Base-by-base conservation (phyloP, 768 basidiomycete genomes). In the Xerocomus spinulosus region DNA sequence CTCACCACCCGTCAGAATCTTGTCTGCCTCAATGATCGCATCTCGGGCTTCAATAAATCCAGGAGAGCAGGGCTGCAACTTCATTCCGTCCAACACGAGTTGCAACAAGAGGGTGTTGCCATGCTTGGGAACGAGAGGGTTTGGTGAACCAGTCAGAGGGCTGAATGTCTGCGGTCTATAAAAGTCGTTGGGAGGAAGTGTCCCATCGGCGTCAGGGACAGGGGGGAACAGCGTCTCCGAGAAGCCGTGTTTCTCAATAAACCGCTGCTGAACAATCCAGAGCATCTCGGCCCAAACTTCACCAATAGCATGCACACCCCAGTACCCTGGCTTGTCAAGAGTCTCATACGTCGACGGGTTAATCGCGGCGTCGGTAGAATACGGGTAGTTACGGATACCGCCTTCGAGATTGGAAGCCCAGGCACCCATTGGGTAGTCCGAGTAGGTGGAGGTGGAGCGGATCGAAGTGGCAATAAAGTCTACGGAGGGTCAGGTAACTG, bases 201-300 rank as follows among this genome's bases (percentile, higher is more conserved):
- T 80, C 9, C 88, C 85, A 59, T 87, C 74, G 13, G 70, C 77
- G 20, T 75, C 61, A 9, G 86, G 80, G 21, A 73, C 62, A 10
- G 93, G 93, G 23, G 92, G 94, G 81, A 87, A 92, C 36, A 96
- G 75, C 2, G 74, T 77, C 13, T 83, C 77, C 15, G 79, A 75
- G 76, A 80, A 95, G 0, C 91, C 92, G 63, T 96, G 82, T 68
- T 87, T 85, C 68, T 72, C 70, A 59, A 96, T 87, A 28, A 97
- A 69, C 20, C 74, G 68, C 59, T 92, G 80, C 17, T 80, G 76
- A 39, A 87, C 75, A 56, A 91, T 76, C 87, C 87, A 92, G 44
- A 92, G 83, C 21, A 91, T 84, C 73, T 92, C 70, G 5, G 93
- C 94, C 93, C 94, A 97, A 44, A 98, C 94, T 69, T 95, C 92